These are phyloP conservation scores for Gelatoporia subvermispora DNA, from an alignment of 768 basidiomycete species.

Conservation along the genomic window DNA sequence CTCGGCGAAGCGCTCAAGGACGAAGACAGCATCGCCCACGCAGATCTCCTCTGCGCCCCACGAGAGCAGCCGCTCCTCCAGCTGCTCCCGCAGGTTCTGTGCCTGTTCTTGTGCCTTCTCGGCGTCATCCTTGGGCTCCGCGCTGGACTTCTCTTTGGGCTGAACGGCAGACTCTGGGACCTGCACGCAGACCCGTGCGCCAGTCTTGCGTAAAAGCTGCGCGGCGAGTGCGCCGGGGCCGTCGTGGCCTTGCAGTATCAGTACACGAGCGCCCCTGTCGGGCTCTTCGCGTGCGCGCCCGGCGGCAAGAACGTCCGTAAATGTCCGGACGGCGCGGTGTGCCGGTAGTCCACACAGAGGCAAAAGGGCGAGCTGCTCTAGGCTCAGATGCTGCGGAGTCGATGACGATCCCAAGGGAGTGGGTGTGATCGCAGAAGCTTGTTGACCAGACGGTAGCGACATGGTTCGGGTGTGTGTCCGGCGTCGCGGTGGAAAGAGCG, in stretches of 20 bases:
- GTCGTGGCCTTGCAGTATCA: constrained; percentile 72
- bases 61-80: constrained; percentile 42
- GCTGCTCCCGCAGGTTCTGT: constrained; percentile 23
- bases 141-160: constrained; percentile 6
- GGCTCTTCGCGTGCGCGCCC: constrained; percentile 14
- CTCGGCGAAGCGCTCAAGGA: constrained; percentile 45
- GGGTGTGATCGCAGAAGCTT: constrained; percentile 13
- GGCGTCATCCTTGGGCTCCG: neutral
- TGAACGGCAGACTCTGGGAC: constrained; percentile 37
- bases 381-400: constrained; percentile 28
- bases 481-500: constrained; percentile 22
- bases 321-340: constrained; percentile 73
- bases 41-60: constrained; percentile 81
- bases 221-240: constrained; percentile 72
- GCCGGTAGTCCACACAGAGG: constrained; percentile 79
- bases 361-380: constrained; percentile 77
- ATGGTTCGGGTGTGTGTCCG: constrained; percentile 21
- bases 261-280: constrained; percentile 29
- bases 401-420: too few species aligned
- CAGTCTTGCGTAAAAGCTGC: constrained; percentile 67
- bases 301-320: constrained; percentile 42
- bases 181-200: constrained; percentile 76
- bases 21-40: constrained; percentile 52
- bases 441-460: constrained; percentile 16
- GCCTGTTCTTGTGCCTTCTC: constrained; percentile 6